A percentile compares a stretch with the other conserved stretches of the same genome.
Evolutionary conservation across 768 basidiomycete genomes (phyloP).

Genomic region (Solioccasus polychromus): DNA sequence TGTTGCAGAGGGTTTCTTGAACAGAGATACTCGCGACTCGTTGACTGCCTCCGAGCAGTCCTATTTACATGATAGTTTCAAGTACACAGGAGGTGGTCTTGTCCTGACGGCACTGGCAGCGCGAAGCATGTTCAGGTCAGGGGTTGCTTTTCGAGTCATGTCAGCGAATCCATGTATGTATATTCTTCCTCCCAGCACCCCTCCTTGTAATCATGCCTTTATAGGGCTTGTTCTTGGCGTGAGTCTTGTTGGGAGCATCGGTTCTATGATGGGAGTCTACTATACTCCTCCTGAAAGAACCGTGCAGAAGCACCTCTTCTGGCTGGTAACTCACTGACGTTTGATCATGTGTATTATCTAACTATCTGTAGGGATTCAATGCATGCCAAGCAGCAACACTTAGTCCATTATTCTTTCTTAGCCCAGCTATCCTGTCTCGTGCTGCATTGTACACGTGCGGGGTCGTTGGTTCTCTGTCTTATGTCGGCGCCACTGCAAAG

Average conservation of each 20-base stretch:
- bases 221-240: slow-evolving; percentile 79
- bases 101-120: slow-evolving; percentile 76
- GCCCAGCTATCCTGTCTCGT: slow-evolving; percentile 78
- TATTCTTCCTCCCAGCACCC: neutral
- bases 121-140: slow-evolving; percentile 68
- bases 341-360: neutral
- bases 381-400: slow-evolving; percentile 83
- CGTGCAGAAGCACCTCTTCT: slow-evolving; percentile 75
- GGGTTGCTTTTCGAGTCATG: slow-evolving; percentile 72
- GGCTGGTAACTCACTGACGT: slow-evolving; percentile 53
- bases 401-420: slow-evolving; percentile 86
- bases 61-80: slow-evolving; percentile 75
- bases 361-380: slow-evolving; percentile 64
- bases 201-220: slow-evolving; percentile 1
- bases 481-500: slow-evolving; percentile 86
- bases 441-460: slow-evolving; percentile 88
- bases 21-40: slow-evolving; percentile 74
- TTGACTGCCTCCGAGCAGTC: slow-evolving; percentile 60
- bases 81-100: slow-evolving; percentile 81
- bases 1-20: slow-evolving; percentile 61
- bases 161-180: slow-evolving; percentile 74
- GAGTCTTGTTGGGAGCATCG: slow-evolving; percentile 75
- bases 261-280: slow-evolving; percentile 80
- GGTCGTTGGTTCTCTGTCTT: slow-evolving; percentile 81
- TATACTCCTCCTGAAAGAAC: slow-evolving; percentile 77